These are phyloP conservation scores for Kwoniella mangroviensis DNA, from an alignment of 768 basidiomycete species.

Conservation along the genomic window DNA sequence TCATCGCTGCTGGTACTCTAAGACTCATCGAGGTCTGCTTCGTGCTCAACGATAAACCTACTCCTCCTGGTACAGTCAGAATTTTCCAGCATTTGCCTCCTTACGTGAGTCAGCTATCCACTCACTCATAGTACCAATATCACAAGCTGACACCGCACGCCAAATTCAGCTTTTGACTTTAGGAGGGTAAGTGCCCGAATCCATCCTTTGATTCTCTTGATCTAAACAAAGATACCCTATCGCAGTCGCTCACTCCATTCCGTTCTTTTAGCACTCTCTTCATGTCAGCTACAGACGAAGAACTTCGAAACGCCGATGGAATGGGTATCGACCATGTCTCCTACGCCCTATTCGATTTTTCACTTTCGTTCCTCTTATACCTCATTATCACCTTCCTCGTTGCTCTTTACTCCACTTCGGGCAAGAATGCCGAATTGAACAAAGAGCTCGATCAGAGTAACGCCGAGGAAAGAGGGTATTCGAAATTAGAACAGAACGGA, in stretches of 20 bases:
- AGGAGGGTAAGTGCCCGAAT: conserved; percentile 64
- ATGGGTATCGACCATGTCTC: conserved; percentile 88
- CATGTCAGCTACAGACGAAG: conserved; percentile 93
- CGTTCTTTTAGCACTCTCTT: conserved; percentile 68
- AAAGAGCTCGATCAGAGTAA: conserved; percentile 5
- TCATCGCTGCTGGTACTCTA: conserved; percentile 79
- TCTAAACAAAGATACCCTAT: background rate
- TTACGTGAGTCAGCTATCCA: conserved; percentile 66
- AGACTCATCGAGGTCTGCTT: conserved; percentile 86
- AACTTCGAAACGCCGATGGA: conserved; percentile 71
- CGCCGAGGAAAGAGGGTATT: conserved; percentile 42
- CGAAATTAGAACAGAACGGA: conserved; percentile 26
- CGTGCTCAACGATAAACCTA: conserved; percentile 61
- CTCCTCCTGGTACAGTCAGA: conserved; percentile 59
- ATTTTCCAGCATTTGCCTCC: conserved; percentile 87
- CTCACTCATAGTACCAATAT: background rate
- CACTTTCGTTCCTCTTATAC: conserved; percentile 78
- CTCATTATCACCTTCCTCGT: conserved; percentile 72
- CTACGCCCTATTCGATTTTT: conserved; percentile 73
- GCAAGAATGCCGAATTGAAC: conserved; percentile 33
- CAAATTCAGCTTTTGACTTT: conserved; percentile 68
- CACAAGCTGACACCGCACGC: background rate
- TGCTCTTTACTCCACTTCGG: conserved; percentile 64
- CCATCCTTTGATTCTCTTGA: conserved; percentile 1
- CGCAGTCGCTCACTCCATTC: conserved; percentile 5